A percentile compares a stretch with the other conserved stretches of the same genome.
Conservation (phyloP, 164 flowering plant genomes). For the Kalanchoe fedtschenkoi region DNA sequence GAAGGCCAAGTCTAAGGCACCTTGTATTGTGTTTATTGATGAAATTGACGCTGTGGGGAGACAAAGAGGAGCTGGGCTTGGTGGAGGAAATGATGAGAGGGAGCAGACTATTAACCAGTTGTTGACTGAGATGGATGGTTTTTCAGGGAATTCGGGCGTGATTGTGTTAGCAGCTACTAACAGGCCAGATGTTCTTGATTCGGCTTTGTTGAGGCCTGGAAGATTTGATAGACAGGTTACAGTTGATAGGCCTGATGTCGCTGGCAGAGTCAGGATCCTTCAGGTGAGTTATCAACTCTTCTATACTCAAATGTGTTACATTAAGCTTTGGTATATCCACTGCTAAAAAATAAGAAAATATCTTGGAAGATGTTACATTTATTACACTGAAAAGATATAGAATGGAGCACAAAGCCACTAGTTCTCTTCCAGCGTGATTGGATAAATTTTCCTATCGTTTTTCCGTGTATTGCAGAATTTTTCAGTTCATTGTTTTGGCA, state of each 20-base stretch:
- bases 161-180: slow-evolving; percentile 92
- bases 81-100: slow-evolving; percentile 96
- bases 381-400: no score
- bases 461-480: not conserved
- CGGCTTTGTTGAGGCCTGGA: slow-evolving; percentile 94
- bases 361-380: no score
- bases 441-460: no score
- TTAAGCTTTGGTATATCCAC: no score
- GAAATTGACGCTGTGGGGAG: slow-evolving; percentile 99
- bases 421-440: no score
- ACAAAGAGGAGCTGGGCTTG: slow-evolving; percentile 91
- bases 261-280: slow-evolving; percentile 87
- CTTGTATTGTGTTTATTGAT: slow-evolving; percentile 95
- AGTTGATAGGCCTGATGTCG: slow-evolving; percentile 91
- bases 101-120: slow-evolving; percentile 96
- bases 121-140: slow-evolving; percentile 95
- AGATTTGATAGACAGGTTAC: slow-evolving; percentile 94
- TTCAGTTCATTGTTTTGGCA: no score
- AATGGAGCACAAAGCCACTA: no score
- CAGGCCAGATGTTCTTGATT: slow-evolving; percentile 89
- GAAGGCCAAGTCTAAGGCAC: slow-evolving; percentile 89
- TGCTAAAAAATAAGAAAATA: no score
- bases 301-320: not conserved
- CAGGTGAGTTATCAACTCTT: slow-evolving; percentile 37
- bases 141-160: slow-evolving; percentile 81